Conservation (phyloP, 1,284 basidiomycete species). For the Leccinum variabile region DNA sequence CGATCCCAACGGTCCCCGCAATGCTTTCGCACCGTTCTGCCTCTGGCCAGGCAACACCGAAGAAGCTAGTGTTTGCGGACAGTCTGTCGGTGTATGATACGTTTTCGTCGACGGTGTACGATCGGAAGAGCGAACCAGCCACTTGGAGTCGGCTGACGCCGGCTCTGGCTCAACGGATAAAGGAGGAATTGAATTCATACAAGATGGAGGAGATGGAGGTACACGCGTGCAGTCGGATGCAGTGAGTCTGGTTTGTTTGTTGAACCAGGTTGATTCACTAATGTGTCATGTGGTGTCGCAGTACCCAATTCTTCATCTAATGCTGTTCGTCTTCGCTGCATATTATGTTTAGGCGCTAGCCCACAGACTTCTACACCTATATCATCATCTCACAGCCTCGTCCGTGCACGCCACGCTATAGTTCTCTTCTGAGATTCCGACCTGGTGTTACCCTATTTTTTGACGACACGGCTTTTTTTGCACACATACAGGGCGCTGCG, state of each 20-base stretch:
- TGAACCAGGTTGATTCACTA: background rate
- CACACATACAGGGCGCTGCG: slow-evolving; percentile 31
- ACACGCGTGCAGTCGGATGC: slow-evolving; percentile 82
- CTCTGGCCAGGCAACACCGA: slow-evolving; percentile 64
- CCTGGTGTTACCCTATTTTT: slow-evolving; percentile 29
- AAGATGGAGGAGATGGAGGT: slow-evolving; percentile 99
- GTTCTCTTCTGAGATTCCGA: slow-evolving; percentile 21
- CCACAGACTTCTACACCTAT: slow-evolving; percentile 32
- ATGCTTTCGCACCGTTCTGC: slow-evolving; percentile 62
- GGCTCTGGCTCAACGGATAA: slow-evolving; percentile 90
- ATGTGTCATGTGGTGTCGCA: slow-evolving; percentile 1
- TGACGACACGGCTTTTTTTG: slow-evolving; percentile 17
- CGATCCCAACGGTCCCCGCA: slow-evolving; percentile 47
- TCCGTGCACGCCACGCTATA: slow-evolving; percentile 22
- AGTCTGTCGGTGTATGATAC: slow-evolving; percentile 95
- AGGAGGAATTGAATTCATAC: slow-evolving; percentile 94
- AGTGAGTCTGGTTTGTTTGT: slow-evolving; percentile 51
- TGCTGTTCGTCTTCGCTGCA: slow-evolving; percentile 28
- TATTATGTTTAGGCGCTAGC: slow-evolving; percentile 33
- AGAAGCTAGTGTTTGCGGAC: slow-evolving; percentile 83
- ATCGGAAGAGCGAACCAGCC: slow-evolving; percentile 91
- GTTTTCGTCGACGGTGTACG: slow-evolving; percentile 88
- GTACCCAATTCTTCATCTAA: slow-evolving; percentile 38
- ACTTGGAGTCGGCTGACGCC: slow-evolving; percentile 97
- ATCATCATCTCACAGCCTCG: slow-evolving; percentile 15